phyloP scores from a whole-genome alignment of 2,329 filamentous ascomycete genomes.

The Alternaria sp. region DNA sequence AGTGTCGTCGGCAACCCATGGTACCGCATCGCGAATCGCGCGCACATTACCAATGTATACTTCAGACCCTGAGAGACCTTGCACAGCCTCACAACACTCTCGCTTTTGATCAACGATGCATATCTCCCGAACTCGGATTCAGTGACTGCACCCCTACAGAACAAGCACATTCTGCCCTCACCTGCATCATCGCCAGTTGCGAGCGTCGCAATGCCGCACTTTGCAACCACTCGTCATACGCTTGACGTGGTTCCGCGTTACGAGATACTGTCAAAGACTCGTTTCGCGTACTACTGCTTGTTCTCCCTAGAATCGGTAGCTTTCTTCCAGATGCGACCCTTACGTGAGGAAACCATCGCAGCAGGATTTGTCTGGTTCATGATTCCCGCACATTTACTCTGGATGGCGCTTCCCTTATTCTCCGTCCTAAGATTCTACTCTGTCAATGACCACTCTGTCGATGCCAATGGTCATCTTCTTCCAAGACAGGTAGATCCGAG shows the following conservation, averaged over 20 bases:
- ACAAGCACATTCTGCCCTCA: background rate
- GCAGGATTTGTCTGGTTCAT: background rate
- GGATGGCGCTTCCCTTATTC: background rate
- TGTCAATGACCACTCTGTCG: rapidly evolving
- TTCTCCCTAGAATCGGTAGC: rapidly evolving
- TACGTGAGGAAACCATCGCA: background rate
- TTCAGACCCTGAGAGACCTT: background rate
- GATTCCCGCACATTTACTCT: background rate
- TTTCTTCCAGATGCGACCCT: background rate
- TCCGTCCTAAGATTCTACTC: background rate
- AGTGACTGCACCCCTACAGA: background rate
- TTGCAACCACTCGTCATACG: background rate
- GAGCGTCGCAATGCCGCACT: background rate
- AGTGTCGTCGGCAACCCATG: background rate
- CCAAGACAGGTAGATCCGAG: background rate
- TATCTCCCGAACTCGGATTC: background rate
- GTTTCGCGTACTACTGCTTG: background rate
- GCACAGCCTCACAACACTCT: background rate
- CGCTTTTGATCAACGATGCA: background rate
- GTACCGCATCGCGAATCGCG: background rate
- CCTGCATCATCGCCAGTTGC: background rate
- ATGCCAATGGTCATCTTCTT: background rate
- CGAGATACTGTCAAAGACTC: background rate
- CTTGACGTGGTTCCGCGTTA: background rate
- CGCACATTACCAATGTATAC: background rate